Conservation (phyloP, 257 asterid species). For the Haberlea rhodopensis region DNA sequence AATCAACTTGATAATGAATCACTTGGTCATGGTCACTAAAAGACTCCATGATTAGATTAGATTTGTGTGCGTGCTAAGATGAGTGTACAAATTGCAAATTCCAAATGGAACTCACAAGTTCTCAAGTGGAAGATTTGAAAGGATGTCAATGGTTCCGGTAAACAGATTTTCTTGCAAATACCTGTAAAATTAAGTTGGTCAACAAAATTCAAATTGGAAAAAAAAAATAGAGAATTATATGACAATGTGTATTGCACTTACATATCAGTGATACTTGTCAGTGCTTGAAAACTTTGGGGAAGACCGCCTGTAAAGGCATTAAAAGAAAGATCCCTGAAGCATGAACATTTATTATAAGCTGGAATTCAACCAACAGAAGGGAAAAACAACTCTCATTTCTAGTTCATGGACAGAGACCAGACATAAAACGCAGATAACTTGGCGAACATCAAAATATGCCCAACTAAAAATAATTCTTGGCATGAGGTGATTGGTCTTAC, state of each 20-base stretch:
- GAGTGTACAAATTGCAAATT: not conserved
- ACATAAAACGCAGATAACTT: not conserved
- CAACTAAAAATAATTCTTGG: not conserved
- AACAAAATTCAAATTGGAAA: not conserved
- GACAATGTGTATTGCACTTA: conserved; percentile 28
- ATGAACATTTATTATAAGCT: not conserved
- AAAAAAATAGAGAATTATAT: conserved; percentile 4
- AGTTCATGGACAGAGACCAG: not conserved
- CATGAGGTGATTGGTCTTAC: conserved; percentile 32
- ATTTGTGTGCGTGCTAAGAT: too few species aligned
- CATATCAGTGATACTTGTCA: conserved; percentile 42
- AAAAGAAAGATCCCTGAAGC: conserved; percentile 56
- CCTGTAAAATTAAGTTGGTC: conserved; percentile 27
- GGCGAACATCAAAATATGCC: not conserved
- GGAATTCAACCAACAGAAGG: not conserved
- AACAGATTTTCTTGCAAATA: conserved; percentile 57
- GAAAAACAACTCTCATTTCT: not conserved
- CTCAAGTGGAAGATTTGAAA: conserved; percentile 50
- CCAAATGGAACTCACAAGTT: conserved; percentile 46
- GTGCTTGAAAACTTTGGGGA: conserved; percentile 47
- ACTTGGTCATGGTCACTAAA: not conserved
- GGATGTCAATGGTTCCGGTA: conserved; percentile 54
- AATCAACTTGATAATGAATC: not conserved
- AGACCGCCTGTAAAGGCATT: conserved; percentile 49
- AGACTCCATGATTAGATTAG: not conserved